Percentiles rank a stretch among this genome's conserved stretches.
phyloP scores from a whole-genome alignment of 352 stramenopile species.

The Aphanomyces astaci region DNA sequence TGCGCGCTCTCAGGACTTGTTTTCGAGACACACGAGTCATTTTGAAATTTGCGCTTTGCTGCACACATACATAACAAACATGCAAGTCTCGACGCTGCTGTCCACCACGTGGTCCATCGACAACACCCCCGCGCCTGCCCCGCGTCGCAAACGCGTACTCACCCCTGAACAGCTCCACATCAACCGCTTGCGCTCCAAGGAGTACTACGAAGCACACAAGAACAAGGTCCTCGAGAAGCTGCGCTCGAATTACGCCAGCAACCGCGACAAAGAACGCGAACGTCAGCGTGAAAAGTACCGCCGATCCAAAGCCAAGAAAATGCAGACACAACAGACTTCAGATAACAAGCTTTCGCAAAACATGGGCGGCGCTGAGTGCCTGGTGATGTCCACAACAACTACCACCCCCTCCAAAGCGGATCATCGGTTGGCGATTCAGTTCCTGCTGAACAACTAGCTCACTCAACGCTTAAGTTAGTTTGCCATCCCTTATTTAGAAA shows the following conservation, averaged over 20 bases:
- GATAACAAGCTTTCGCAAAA: neutral
- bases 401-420: neutral
- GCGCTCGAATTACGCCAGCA: slow-evolving; percentile 4
- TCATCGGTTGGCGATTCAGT: neutral
- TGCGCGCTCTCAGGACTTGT: too few relatives aligned
- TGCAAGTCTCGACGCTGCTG: neutral
- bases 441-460: neutral
- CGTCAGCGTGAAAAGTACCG: slow-evolving; percentile 23
- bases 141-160: slow-evolving; percentile 13
- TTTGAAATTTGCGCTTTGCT: neutral
- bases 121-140: neutral
- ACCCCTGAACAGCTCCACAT: slow-evolving; percentile 14
- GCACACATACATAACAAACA: neutral
- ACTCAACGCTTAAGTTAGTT: neutral
- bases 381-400: too few relatives aligned
- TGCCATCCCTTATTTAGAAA: neutral
- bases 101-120: neutral
- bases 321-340: neutral
- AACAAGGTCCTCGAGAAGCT: slow-evolving; percentile 16
- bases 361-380: too few relatives aligned
- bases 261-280: slow-evolving; percentile 17
- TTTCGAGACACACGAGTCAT: too few relatives aligned
- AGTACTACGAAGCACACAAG: slow-evolving; percentile 20
- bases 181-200: slow-evolving; percentile 19
- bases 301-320: slow-evolving; percentile 16